Percentiles rank a stretch among this genome's conserved stretches.
These are phyloP conservation scores for Colletotrichum tofieldiae DNA, from an alignment of 2,329 filamentous ascomycete species.

Conservation along the genomic window DNA sequence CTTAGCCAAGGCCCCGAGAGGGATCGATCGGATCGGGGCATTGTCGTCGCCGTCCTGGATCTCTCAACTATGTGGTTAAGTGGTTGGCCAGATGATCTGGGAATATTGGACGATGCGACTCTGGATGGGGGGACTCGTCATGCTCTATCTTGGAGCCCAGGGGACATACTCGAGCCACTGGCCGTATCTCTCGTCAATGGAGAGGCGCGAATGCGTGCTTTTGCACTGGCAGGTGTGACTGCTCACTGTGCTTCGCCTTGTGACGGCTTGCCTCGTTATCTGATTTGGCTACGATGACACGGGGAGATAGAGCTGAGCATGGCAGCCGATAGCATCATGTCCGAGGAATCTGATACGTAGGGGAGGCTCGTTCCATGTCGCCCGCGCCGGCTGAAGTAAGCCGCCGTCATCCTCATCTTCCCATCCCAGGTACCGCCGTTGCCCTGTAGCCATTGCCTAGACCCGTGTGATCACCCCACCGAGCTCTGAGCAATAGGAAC, in stretches of 20 bases:
- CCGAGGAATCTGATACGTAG: slow-evolving; percentile 3
- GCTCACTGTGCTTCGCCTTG: slow-evolving; percentile 19
- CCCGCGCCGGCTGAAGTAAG: slow-evolving; percentile 7
- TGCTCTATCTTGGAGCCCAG: slow-evolving; percentile 25
- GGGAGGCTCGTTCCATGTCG: slow-evolving; percentile 1
- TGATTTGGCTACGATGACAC: slow-evolving; percentile 22
- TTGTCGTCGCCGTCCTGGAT: slow-evolving; percentile 7
- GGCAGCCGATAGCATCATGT: slow-evolving; percentile 21
- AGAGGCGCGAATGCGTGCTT: slow-evolving; percentile 1
- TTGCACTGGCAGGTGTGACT: slow-evolving; percentile 13
- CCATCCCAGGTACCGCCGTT: background rate
- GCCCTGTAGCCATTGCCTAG: slow-evolving; percentile 21
- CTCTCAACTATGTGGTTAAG: slow-evolving; percentile 23
- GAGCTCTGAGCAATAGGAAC: slow-evolving; percentile 39
- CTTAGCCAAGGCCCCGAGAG: slow-evolving; percentile 7
- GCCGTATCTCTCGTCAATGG: slow-evolving; percentile 5
- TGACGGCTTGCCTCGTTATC: slow-evolving; percentile 20
- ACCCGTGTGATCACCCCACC: slow-evolving; percentile 32
- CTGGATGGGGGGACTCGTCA: slow-evolving; percentile 32
- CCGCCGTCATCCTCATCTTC: background rate
- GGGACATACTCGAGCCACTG: slow-evolving; percentile 2
- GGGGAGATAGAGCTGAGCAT: slow-evolving; percentile 2
- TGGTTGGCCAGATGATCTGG: slow-evolving; percentile 31
- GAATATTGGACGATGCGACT: slow-evolving; percentile 36
- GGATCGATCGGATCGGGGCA: slow-evolving; percentile 40